Evolutionary conservation across 495 filamentous ascomycete genomes (phyloP).

Genomic region (Paragyromitra xinjiangensis): DNA sequence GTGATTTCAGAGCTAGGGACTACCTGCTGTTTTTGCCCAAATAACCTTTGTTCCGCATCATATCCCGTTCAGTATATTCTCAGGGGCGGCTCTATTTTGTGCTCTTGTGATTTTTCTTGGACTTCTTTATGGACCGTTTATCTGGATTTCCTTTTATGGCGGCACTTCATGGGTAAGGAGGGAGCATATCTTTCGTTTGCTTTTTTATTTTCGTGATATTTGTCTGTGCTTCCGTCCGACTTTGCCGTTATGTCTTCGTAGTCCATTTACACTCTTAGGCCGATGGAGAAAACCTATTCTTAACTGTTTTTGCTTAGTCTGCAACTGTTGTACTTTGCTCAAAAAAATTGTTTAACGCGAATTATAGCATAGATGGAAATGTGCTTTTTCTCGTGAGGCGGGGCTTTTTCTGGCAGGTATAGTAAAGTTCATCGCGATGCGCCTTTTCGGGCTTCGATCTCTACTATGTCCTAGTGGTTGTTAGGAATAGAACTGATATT

Average conservation of each 20-base stretch:
- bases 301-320: neutral
- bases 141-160: neutral
- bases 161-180: neutral
- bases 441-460: too few relatives aligned
- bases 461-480: too few relatives aligned
- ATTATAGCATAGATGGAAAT: too few relatives aligned
- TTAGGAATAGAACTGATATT: too few relatives aligned
- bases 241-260: neutral
- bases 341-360: neutral
- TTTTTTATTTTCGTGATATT: neutral
- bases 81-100: neutral
- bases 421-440: too few relatives aligned
- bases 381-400: too few relatives aligned
- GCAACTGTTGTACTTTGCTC: neutral
- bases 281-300: neutral
- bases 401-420: too few relatives aligned
- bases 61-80: neutral
- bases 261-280: neutral
- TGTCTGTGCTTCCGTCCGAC: neutral
- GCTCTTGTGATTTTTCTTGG: neutral
- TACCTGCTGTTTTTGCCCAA: neutral
- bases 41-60: conserved; percentile 8
- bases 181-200: neutral
- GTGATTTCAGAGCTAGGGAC: neutral
- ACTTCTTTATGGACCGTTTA: neutral